These are phyloP conservation scores for Herpotrichia juniperi DNA, from an alignment of 2,329 filamentous ascomycete species.

Conservation along the genomic window DNA sequence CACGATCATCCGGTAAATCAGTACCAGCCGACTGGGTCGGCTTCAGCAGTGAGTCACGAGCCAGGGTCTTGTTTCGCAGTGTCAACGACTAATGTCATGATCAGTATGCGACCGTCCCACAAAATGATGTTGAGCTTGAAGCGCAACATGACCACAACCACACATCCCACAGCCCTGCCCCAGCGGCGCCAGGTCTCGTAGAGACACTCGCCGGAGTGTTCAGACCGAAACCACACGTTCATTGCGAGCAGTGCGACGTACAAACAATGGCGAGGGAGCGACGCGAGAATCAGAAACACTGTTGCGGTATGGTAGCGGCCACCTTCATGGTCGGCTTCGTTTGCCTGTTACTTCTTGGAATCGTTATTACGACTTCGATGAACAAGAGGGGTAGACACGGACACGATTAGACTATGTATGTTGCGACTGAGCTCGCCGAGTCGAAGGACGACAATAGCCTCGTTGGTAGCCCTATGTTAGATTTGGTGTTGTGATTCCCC, in stretches of 20 bases:
- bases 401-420: background rate
- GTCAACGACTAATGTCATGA: background rate
- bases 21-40: conserved; percentile 21
- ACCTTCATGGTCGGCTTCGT: conserved; percentile 26
- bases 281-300: conserved; percentile 25
- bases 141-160: conserved; percentile 17
- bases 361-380: conserved; percentile 9
- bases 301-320: conserved; percentile 30
- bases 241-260: conserved; percentile 36
- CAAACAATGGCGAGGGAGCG: conserved; percentile 23
- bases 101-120: conserved; percentile 31
- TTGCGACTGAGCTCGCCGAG: background rate
- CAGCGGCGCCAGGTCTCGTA: conserved; percentile 20
- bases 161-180: conserved; percentile 6
- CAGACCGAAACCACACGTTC: conserved; percentile 25
- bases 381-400: background rate
- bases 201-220: conserved; percentile 33
- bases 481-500: background rate
- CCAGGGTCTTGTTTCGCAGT: background rate
- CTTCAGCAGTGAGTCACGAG: conserved; percentile 21
- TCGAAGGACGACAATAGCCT: background rate
- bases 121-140: conserved; percentile 31
- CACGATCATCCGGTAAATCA: conserved; percentile 28
- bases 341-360: conserved; percentile 27
- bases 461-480: background rate